Percentiles rank a stretch among this genome's conserved stretches.
phyloP scores from a whole-genome alignment of 345 rosid species.

The Cardamine occulta region DNA sequence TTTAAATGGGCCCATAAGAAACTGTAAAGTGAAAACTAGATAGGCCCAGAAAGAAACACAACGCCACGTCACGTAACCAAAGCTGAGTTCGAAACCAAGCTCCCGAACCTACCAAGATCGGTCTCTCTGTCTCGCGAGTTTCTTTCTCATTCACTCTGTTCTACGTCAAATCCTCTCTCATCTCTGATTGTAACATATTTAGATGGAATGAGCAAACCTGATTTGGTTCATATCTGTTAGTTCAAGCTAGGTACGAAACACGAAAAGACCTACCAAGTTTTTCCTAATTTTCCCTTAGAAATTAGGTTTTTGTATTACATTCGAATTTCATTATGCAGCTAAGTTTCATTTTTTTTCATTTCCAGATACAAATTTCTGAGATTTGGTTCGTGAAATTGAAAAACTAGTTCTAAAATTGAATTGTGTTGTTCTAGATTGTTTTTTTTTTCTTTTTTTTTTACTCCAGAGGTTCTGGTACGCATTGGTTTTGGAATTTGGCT shows the following conservation, averaged over 20 bases:
- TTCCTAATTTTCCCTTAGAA: not conserved
- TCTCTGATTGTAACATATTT: not conserved
- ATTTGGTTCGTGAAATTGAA: not conserved
- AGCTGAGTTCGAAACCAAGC: constrained; percentile 1
- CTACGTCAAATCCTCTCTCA: no score
- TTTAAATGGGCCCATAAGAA: not conserved
- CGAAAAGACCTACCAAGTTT: not conserved
- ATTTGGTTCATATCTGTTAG: not conserved
- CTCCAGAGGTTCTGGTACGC: no score
- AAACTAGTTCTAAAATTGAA: not conserved
- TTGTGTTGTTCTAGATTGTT: not conserved
- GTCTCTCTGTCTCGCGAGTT: constrained; percentile 16
- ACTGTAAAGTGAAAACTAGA: not conserved
- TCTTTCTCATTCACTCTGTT: not conserved
- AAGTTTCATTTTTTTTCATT: constrained; percentile 1
- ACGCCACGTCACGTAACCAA: constrained; percentile 26
- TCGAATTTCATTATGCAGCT: not conserved
- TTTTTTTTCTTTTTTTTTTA: no score
- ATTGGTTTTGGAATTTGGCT: no score
- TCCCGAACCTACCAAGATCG: constrained; percentile 19
- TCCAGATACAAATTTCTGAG: not conserved
- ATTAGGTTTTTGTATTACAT: constrained; percentile 8
- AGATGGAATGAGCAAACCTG: constrained; percentile 24
- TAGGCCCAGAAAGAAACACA: not conserved
- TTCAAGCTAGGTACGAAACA: constrained; percentile 21